phyloP scores from a whole-genome alignment of 2,329 filamentous ascomycete species.

The Colletotrichum acutatum region DNA sequence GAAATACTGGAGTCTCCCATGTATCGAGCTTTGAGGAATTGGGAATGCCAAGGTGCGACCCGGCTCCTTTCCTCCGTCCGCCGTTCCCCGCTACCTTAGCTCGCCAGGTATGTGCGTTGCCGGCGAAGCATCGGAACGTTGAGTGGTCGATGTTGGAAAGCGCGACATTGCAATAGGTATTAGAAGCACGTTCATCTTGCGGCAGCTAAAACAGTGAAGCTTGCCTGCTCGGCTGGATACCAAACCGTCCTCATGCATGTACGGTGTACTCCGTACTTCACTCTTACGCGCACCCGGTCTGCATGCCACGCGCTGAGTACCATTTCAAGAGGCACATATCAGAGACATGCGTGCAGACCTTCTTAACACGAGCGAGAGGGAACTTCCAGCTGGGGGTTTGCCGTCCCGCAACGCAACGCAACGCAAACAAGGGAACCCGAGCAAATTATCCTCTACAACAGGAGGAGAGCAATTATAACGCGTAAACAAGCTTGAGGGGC shows the following conservation, averaged over 20 bases:
- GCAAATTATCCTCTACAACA: neutral
- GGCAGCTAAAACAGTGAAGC: neutral
- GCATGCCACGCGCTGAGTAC: neutral
- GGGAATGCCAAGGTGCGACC: neutral
- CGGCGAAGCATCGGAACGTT: neutral
- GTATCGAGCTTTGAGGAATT: neutral
- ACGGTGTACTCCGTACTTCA: neutral
- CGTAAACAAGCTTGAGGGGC: neutral
- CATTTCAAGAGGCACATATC: conserved; percentile 6
- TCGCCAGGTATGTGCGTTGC: neutral
- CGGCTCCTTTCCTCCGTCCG: neutral
- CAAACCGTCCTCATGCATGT: conserved; percentile 15
- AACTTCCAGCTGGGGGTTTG: neutral
- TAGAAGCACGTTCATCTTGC: neutral
- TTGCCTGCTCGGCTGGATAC: conserved; percentile 13
- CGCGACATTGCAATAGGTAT: neutral
- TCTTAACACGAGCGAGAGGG: neutral
- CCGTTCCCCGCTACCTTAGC: neutral
- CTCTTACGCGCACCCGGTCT: neutral
- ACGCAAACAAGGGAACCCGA: neutral
- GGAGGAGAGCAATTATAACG: neutral
- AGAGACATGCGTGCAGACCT: conserved; percentile 6
- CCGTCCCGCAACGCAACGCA: neutral
- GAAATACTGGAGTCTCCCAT: neutral
- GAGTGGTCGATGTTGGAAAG: neutral